Evolutionary conservation across 441 rosid genomes (phyloP).

Genomic region (Erysimum cheiri): DNA sequence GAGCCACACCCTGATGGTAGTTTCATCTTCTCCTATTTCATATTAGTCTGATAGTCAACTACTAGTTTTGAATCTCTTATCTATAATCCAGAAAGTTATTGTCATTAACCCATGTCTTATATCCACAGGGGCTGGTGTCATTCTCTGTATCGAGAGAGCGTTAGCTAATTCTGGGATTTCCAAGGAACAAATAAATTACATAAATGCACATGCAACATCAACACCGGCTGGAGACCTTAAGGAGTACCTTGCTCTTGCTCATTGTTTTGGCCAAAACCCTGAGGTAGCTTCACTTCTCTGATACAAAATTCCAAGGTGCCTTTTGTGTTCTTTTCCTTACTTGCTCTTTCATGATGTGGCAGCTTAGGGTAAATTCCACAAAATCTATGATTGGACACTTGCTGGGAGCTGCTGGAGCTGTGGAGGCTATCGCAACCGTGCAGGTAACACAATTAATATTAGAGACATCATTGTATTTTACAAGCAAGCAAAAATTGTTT

Average conservation of each 20-base stretch:
- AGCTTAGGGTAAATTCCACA: conserved; percentile 91
- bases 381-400: conserved; percentile 98
- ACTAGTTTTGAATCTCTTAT: background rate
- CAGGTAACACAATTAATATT: conserved; percentile 60
- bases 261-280: conserved; percentile 81
- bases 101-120: background rate
- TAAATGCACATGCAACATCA: conserved; percentile 98
- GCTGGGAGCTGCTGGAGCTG: conserved; percentile 96
- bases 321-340: conserved; percentile 31
- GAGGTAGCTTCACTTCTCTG: conserved; percentile 53
- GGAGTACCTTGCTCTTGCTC: conserved; percentile 82
- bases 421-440: conserved; percentile 87
- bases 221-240: conserved; percentile 90
- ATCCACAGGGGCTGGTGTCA: conserved; percentile 70
- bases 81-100: background rate
- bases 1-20: conserved; percentile 98
- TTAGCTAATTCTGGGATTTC: conserved; percentile 77
- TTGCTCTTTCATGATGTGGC: conserved; percentile 38
- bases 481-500: conserved; percentile 6
- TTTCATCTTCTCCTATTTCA: conserved; percentile 22
- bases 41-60: conserved; percentile 7
- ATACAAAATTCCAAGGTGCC: conserved; percentile 6
- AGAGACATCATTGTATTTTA: conserved; percentile 9
- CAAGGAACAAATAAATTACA: conserved; percentile 79
- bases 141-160: conserved; percentile 89